phyloP scores from a whole-genome alignment of 2,329 filamentous ascomycete species.

The Nemania abortiva region DNA sequence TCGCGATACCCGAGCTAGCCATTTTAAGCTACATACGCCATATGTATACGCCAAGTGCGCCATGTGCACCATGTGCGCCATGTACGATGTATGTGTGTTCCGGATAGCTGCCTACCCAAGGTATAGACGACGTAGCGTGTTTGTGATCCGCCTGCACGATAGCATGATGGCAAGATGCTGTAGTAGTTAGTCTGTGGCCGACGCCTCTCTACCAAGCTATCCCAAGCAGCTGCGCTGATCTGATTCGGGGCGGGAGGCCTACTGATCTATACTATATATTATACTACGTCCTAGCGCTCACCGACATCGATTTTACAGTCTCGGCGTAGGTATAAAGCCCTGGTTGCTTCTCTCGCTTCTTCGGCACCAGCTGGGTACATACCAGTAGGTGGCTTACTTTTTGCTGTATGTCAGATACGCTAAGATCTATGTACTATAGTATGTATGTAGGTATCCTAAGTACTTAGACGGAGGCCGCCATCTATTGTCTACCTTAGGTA shows the following conservation, averaged over 20 bases:
- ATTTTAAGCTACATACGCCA: neutral
- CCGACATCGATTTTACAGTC: neutral
- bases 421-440: slow-evolving; percentile 15
- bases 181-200: too few relatives aligned
- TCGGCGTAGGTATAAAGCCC: neutral
- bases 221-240: neutral
- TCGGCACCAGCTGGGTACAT: slow-evolving; percentile 3
- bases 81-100: neutral
- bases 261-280: neutral
- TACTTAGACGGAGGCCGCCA: slow-evolving; percentile 30
- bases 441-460: too few relatives aligned
- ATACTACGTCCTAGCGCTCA: neutral
- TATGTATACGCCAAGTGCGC: too few relatives aligned
- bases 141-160: too few relatives aligned
- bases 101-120: neutral
- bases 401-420: slow-evolving; percentile 24
- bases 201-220: too few relatives aligned
- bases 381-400: slow-evolving; percentile 9
- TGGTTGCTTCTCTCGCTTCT: neutral
- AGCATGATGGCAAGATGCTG: too few relatives aligned
- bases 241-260: neutral
- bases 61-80: too few relatives aligned
- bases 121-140: neutral
- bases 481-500: neutral
- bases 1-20: neutral